Conservation (phyloP, 306 rosid genomes). For the Alnus rubra region DNA sequence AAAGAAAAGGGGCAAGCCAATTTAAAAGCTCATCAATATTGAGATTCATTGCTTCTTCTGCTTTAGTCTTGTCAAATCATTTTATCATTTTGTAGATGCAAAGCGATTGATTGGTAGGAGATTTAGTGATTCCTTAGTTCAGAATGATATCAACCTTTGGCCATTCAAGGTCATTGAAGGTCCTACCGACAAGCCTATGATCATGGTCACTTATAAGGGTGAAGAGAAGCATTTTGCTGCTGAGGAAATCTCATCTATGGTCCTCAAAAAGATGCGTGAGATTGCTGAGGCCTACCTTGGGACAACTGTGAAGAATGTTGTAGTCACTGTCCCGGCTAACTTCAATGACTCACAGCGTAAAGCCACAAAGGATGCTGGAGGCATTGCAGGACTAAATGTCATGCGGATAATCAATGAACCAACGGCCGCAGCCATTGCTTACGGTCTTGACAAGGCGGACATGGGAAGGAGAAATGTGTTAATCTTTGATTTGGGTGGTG, state of each 20-base stretch:
- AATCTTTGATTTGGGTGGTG: slow-evolving; percentile 20
- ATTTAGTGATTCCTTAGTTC: not conserved
- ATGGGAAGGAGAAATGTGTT: not conserved
- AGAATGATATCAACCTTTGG: not conserved
- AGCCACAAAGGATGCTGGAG: not conserved
- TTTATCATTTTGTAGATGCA: not conserved
- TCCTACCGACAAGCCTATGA: not conserved
- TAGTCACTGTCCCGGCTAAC: not conserved
- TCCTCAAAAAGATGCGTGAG: not conserved
- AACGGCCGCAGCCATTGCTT: slow-evolving; percentile 15
- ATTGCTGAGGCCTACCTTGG: not conserved
- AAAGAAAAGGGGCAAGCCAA: too few species aligned
- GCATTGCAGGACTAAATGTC: not conserved
- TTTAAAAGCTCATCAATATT: too few species aligned
- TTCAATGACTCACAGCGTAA: not conserved
- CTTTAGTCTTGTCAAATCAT: too few species aligned
- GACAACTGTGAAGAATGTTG: not conserved
- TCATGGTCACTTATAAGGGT: not conserved
- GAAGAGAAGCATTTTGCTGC: not conserved
- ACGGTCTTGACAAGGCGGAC: slow-evolving; percentile 5
- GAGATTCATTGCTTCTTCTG: too few species aligned
- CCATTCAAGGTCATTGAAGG: slow-evolving; percentile 6
- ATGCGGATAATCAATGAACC: slow-evolving; percentile 15
- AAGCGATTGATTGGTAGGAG: slow-evolving; percentile 17
- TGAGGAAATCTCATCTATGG: slow-evolving; percentile 9